These are phyloP conservation scores for Kluyveromyces aestuarii DNA, from an alignment of 805 yeast species.

Conservation along the genomic window DNA sequence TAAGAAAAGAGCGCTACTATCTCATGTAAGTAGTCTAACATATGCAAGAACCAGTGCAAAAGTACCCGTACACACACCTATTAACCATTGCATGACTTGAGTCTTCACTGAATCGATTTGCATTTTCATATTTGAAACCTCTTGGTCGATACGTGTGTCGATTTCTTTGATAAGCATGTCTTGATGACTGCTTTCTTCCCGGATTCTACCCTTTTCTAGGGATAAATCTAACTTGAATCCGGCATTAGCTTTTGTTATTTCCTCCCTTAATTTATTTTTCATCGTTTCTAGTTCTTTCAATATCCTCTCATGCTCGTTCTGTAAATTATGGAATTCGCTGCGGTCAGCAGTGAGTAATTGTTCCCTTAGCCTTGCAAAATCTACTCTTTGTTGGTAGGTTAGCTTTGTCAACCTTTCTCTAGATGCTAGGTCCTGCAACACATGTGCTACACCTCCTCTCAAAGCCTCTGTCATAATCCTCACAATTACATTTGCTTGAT, in stretches of 20 bases:
- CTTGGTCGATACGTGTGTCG: slow-evolving; percentile 91
- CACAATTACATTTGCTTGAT: slow-evolving; percentile 77
- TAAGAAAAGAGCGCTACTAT: not conserved
- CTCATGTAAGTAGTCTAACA: slow-evolving; percentile 63
- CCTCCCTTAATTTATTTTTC: slow-evolving; percentile 79
- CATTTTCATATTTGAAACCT: slow-evolving; percentile 86
- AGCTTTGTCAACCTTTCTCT: slow-evolving; percentile 75
- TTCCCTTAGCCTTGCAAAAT: slow-evolving; percentile 88
- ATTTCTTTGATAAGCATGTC: slow-evolving; percentile 92
- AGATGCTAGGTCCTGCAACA: slow-evolving; percentile 72
- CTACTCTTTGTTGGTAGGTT: slow-evolving; percentile 93
- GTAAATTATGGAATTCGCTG: slow-evolving; percentile 71
- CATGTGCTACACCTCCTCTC: slow-evolving; percentile 68
- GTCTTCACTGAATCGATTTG: slow-evolving; percentile 93
- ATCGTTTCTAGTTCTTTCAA: slow-evolving; percentile 78
- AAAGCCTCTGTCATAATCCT: slow-evolving; percentile 64
- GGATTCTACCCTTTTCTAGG: slow-evolving; percentile 87
- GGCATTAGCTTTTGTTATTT: slow-evolving; percentile 82
- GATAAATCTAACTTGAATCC: slow-evolving; percentile 86
- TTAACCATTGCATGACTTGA: slow-evolving; percentile 96
- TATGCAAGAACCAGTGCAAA: slow-evolving; percentile 90
- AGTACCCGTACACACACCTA: slow-evolving; percentile 97
- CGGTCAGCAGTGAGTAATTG: slow-evolving; percentile 84
- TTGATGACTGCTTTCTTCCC: slow-evolving; percentile 89
- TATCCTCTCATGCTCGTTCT: slow-evolving; percentile 80